Evolutionary conservation across 192 early-diverging fungal species (phyloP).

Genomic region (Piromyces finnis): DNA sequence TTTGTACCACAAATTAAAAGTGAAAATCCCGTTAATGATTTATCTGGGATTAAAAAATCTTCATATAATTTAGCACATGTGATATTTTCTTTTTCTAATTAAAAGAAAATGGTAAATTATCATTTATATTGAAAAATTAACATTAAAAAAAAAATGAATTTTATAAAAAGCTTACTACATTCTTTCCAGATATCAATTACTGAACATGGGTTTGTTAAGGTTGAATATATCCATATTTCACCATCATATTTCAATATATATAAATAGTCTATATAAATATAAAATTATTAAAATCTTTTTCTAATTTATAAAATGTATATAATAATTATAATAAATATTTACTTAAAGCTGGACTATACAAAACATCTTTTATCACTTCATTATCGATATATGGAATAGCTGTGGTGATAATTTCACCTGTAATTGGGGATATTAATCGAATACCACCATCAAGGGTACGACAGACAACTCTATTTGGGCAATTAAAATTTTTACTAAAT

Average conservation of each 20-base stretch:
- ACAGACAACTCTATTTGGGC: not conserved
- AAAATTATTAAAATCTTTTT: no score
- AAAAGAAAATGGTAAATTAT: no score
- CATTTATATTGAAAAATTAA: no score
- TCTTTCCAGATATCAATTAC: not conserved
- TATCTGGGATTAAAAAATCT: not conserved
- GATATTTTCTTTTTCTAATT: not conserved
- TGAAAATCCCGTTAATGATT: not conserved
- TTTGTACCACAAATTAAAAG: not conserved
- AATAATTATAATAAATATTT: no score
- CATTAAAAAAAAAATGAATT: no score
- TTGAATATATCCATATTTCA: not conserved
- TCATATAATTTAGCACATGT: not conserved
- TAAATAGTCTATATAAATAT: not conserved
- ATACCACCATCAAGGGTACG: not conserved
- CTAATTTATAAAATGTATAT: no score
- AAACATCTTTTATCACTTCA: not conserved
- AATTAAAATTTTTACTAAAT: not conserved
- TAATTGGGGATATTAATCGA: not conserved
- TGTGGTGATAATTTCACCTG: not conserved
- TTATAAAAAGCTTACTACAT: not conserved
- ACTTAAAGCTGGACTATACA: not conserved
- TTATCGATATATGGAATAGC: not conserved
- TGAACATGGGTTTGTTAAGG: not conserved
- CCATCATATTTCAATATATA: not conserved